phyloP scores from a whole-genome alignment of 2,329 filamentous ascomycete genomes.

The Triangularia verruculosa region DNA sequence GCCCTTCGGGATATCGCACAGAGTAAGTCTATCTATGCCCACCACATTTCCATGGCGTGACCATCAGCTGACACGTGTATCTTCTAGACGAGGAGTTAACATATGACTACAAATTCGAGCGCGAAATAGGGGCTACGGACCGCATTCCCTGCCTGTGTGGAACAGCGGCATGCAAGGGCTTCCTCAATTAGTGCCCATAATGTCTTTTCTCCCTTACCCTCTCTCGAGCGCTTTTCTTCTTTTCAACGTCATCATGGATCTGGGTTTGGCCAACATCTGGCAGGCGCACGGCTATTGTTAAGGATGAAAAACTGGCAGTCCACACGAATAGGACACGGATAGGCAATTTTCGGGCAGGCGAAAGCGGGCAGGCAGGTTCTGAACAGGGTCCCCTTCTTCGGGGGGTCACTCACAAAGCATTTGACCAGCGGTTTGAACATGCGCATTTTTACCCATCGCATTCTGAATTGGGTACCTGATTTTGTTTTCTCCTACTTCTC shows the following conservation, averaged over 20 bases:
- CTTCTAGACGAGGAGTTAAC: constrained; percentile 90
- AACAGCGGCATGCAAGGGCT: constrained; percentile 94
- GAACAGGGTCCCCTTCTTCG: neutral
- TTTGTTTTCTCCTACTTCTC: neutral
- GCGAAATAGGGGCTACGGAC: constrained; percentile 90
- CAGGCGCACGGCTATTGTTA: neutral
- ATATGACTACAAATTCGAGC: constrained; percentile 99
- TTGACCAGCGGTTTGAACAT: neutral
- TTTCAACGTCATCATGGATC: neutral
- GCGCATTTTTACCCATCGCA: neutral
- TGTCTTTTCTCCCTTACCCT: constrained; percentile 1
- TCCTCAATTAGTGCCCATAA: constrained; percentile 72
- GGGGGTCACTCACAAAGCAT: neutral
- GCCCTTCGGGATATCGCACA: constrained; percentile 90
- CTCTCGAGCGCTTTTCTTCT: neutral
- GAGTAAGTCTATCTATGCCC: constrained; percentile 61
- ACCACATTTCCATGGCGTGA: neutral
- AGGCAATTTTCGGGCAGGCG: neutral
- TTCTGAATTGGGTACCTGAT: neutral
- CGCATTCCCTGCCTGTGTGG: constrained; percentile 97
- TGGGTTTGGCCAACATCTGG: neutral
- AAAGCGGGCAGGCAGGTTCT: neutral
- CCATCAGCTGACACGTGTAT: constrained; percentile 19
- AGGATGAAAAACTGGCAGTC: neutral
- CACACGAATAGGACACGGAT: neutral